A percentile compares a stretch with the other conserved stretches of the same genome.
Conservation (phyloP, 495 filamentous ascomycete species). For the Aspergillus kassunensis region DNA sequence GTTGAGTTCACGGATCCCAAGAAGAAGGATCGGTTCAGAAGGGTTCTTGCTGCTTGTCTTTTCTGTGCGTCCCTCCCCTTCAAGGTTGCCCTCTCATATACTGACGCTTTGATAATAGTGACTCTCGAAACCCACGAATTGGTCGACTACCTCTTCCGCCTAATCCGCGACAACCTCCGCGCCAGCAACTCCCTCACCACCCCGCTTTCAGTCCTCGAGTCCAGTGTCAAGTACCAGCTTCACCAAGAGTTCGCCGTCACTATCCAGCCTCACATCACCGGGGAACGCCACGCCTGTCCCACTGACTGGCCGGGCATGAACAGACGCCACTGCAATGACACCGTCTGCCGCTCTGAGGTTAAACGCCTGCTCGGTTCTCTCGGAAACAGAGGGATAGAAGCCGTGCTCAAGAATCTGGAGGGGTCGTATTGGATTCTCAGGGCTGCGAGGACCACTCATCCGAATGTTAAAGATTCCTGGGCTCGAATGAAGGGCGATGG, state of each 20-base stretch:
- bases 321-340: constrained; percentile 24
- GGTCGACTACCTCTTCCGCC: constrained; percentile 30
- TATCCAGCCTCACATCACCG: constrained; percentile 11
- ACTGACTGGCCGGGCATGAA: constrained; percentile 33
- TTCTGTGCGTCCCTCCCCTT: constrained; percentile 21
- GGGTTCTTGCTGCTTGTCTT: constrained; percentile 32
- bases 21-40: constrained; percentile 36
- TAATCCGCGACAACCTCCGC: constrained; percentile 36
- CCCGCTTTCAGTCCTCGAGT: constrained; percentile 10
- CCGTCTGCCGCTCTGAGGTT: constrained; percentile 22
- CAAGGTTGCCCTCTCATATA: neutral
- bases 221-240: constrained; percentile 24
- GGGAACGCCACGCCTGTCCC: constrained; percentile 32
- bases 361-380: constrained; percentile 11
- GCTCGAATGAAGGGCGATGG: constrained; percentile 35
- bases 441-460: constrained; percentile 36
- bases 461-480: constrained; percentile 17
- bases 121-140: constrained; percentile 21
- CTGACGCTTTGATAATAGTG: constrained; percentile 6
- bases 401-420: constrained; percentile 27
- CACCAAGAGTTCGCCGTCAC: constrained; percentile 19
- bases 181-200: neutral
- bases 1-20: constrained; percentile 22
- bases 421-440: constrained; percentile 37
- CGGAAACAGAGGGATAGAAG: constrained; percentile 10